These are phyloP conservation scores for Pythium phragmitis DNA, from an alignment of 352 stramenopile genomes.

Conservation along the genomic window DNA sequence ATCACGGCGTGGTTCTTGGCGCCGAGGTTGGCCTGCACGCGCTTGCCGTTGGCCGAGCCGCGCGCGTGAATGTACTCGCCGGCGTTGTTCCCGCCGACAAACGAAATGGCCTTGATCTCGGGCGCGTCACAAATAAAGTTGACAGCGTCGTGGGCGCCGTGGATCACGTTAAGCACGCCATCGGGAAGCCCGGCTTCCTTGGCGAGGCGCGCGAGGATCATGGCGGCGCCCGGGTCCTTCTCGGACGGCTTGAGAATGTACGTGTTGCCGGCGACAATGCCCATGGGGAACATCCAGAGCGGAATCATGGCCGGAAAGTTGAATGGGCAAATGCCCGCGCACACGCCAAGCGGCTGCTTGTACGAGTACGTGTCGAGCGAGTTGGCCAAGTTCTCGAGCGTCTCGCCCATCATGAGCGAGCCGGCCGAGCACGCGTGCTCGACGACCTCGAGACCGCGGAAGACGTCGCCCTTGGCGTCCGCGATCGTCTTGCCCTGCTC, in stretches of 20 bases:
- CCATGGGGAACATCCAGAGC: conserved; percentile 91
- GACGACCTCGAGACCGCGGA: conserved; percentile 92
- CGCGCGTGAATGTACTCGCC: conserved; percentile 94
- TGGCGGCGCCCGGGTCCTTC: conserved; percentile 88
- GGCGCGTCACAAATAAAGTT: conserved; percentile 95
- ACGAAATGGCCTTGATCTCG: conserved; percentile 95
- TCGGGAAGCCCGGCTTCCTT: conserved; percentile 92
- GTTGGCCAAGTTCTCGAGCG: conserved; percentile 88
- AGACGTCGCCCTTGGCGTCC: conserved; percentile 96
- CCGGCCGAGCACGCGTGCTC: conserved; percentile 76
- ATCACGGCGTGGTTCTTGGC: conserved; percentile 99
- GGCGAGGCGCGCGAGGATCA: conserved; percentile 92
- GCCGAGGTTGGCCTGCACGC: conserved; percentile 95
- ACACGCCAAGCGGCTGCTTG: conserved; percentile 94
- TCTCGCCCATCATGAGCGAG: conserved; percentile 94
- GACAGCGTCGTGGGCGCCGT: conserved; percentile 88
- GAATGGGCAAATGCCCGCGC: conserved; percentile 92
- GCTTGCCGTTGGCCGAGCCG: conserved; percentile 89
- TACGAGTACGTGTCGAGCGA: conserved; percentile 96
- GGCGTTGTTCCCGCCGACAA: conserved; percentile 93
- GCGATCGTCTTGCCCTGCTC: conserved; percentile 93
- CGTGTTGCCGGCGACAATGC: conserved; percentile 93
- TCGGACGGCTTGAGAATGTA: conserved; percentile 97
- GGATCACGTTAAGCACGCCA: conserved; percentile 96
- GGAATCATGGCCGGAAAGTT: conserved; percentile 98